Base-by-base conservation (phyloP, 805 yeast genomes). In the Isabelozyma heimii region DNA sequence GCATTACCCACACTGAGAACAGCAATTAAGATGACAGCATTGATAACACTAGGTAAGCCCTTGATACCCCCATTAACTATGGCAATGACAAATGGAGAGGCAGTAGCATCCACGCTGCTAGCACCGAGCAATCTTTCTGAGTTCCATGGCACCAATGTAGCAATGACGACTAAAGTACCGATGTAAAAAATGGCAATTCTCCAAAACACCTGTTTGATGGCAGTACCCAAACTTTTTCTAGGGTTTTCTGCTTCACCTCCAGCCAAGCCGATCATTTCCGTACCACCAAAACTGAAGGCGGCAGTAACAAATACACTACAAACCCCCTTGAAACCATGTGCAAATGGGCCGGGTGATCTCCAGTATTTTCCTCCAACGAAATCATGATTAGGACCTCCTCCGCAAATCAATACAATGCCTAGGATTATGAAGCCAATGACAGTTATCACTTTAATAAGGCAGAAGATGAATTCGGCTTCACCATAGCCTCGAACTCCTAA, bases 1-100 rank as follows among this genome's bases (percentile, higher is more conserved):
- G 89, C 80, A 60, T 86, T 85, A 49, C 87, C 89, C 42, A 85
- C 91, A 10, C 90, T 84, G 44, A 85, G 62, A 20, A 84, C 84
- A 5, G 91, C 79, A 47, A 85, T 70, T 57, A 86, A 69, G 52
- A 86, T 84, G 44, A 86, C 86, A 7, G 81, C 88, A 59, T 86
- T 86, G 69, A 86, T 75, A 30, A 86, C 79, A 39, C 81, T 74
- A 26, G 89, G 89, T 44, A 84, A 66, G 40, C 84, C 90, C 30
- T 64, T 69, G 53, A 84, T 83, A 50, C 89, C 88, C 26, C 86
- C 87, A 44, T 76, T 73, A 33, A 65, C 71, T 48, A 85, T 80
- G 30, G 92, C 88, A 67, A 87, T 82, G 47, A 87, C 92, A 56
- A 87, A 87, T 13, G 94, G 92, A 13, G 91, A 86, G 10, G 90